A percentile compares a stretch with the other conserved stretches of the same genome.
Evolutionary conservation across 2,329 filamentous ascomycete species (phyloP).

Genomic region (Penicillium olsonii): DNA sequence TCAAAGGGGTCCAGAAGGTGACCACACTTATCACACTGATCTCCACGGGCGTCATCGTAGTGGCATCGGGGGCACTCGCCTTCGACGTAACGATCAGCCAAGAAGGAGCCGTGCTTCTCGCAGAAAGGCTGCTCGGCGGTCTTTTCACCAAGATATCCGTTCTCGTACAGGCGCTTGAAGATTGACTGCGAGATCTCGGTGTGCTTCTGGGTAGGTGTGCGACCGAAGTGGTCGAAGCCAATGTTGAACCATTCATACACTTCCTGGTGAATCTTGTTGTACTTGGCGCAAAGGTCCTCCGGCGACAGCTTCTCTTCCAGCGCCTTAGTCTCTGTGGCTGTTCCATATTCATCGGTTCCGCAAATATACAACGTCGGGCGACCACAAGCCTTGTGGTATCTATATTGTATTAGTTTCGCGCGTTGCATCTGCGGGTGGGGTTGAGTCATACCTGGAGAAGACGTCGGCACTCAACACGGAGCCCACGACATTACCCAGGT

Average conservation of each 20-base stretch:
- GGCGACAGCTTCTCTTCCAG: slow-evolving; percentile 83
- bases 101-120: slow-evolving; percentile 62
- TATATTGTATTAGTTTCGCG: slow-evolving; percentile 32
- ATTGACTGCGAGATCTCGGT: slow-evolving; percentile 92
- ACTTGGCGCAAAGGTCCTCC: slow-evolving; percentile 85
- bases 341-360: slow-evolving; percentile 92
- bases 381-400: slow-evolving; percentile 77
- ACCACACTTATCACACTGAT: slow-evolving; percentile 76
- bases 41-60: slow-evolving; percentile 70
- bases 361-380: slow-evolving; percentile 82
- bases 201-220: slow-evolving; percentile 85
- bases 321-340: slow-evolving; percentile 92
- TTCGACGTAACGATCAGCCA: slow-evolving; percentile 72
- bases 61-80: slow-evolving; percentile 53
- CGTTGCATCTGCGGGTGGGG: slow-evolving; percentile 39
- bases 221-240: slow-evolving; percentile 90
- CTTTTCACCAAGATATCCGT: slow-evolving; percentile 83
- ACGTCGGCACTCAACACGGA: slow-evolving; percentile 88
- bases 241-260: slow-evolving; percentile 98
- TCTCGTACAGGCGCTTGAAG: slow-evolving; percentile 82
- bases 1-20: slow-evolving; percentile 71
- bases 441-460: slow-evolving; percentile 57
- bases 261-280: slow-evolving; percentile 83
- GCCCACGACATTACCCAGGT: slow-evolving; percentile 86
- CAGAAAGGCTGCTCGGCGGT: slow-evolving; percentile 90